A percentile compares a stretch with the other conserved stretches of the same genome.
Evolutionary conservation across 192 early-diverging fungal species (phyloP).

Genomic region (Coemansia sp.): DNA sequence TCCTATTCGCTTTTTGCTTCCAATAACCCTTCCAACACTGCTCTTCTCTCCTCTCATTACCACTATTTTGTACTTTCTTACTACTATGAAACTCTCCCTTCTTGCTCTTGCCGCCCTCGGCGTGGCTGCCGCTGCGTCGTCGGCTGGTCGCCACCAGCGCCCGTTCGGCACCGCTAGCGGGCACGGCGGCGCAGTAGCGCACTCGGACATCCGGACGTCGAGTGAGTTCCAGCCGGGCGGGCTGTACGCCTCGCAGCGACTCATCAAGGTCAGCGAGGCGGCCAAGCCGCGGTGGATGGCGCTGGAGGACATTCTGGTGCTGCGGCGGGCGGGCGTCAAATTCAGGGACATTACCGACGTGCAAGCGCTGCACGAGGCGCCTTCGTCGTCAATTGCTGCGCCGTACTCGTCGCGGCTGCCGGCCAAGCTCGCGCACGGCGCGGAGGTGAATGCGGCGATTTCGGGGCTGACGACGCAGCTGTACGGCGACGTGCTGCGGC

Average conservation of each 20-base stretch:
- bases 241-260: conserved; percentile 48
- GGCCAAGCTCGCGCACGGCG: conserved; percentile 52
- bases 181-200: not conserved
- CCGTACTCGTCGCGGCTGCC: conserved; percentile 56
- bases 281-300: conserved; percentile 62
- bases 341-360: conserved; percentile 93
- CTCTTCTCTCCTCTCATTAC: not conserved
- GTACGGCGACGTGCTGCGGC: conserved; percentile 72
- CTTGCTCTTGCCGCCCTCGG: conserved; percentile 13
- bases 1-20: not conserved
- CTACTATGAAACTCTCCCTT: conserved; percentile 18
- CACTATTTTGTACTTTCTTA: not conserved
- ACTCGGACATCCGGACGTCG: conserved; percentile 1
- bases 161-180: conserved; percentile 5
- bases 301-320: conserved; percentile 63
- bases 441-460: conserved; percentile 66
- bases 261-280: conserved; percentile 61
- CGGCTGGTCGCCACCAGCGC: conserved; percentile 26
- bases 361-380: conserved; percentile 46
- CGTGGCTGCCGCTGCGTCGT: conserved; percentile 9
- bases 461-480: conserved; percentile 63
- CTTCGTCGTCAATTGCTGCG: not conserved
- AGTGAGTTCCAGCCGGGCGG: conserved; percentile 28
- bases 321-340: conserved; percentile 66
- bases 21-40: not conserved